Base-by-base conservation (phyloP, 2,329 filamentous ascomycete species). In the Massarina eburnea region DNA sequence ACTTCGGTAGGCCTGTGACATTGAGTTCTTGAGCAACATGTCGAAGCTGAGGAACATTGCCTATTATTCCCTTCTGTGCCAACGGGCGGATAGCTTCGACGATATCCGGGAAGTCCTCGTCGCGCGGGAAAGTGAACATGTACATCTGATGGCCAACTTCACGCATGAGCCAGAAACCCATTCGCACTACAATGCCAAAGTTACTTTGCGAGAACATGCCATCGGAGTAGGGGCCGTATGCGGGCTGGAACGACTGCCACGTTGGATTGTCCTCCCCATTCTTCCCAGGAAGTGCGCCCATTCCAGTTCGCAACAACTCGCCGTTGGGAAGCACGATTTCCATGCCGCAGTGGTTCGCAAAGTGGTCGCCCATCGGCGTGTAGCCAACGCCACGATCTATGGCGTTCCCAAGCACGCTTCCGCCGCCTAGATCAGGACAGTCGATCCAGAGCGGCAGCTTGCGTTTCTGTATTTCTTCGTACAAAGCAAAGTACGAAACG, bases 131-230 rank as follows among this genome's bases (percentile, higher is more conserved):
- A 0, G 75, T 78, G 51, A 73, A 65, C 32, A 72, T 50, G 39
- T 71, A 71, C 9, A 62, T 62, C 62, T 79, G 74, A 48, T 76
- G 75, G 1, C 72, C 76, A 0, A 76, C 76, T 36, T 78, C 78
- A 1, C 74, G 73, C 78, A 81, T 80, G 26, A 82, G 66, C 64
- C 70, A 74, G 52, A 81, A 72, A 0, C 79, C 79, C 71, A 82
- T 77, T 59, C 81, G 80, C 5, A 58, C 59, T 2, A 69, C 66
- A 20, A 71, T 68, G 6, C 68, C 67, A 12, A 70, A 57, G 17
- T 66, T 67, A 22, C 58, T 60, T 39, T 71, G 67, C 0, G 67
- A 59, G 49, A 70, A 70, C 37, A 68, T 62, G 36, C 66, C 68
- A 43, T 70, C 67, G 14, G 63, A 64, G 47, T 67, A 67, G 2